These are phyloP conservation scores for Phytopythium sindhum DNA, from an alignment of 352 stramenopile species.

Conservation along the genomic window DNA sequence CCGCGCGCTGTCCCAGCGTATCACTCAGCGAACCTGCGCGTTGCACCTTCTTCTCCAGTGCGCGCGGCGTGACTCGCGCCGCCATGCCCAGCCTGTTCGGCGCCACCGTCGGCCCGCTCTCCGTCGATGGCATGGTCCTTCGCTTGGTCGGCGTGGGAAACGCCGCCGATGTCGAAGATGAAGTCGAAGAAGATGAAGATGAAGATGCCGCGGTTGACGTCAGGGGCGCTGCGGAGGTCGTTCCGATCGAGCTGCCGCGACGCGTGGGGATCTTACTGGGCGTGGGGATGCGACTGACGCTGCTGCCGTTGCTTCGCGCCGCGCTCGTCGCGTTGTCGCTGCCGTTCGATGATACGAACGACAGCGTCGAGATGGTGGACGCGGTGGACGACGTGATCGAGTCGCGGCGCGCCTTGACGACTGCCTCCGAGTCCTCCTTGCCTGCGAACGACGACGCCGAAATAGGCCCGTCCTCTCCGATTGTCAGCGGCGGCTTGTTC, in stretches of 20 bases:
- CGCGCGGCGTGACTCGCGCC: conserved; percentile 28
- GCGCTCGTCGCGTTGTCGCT: conserved; percentile 6
- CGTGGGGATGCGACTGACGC: conserved; percentile 12
- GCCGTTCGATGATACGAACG: conserved; percentile 14
- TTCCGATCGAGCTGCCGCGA: conserved; percentile 8
- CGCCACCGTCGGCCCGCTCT: conserved; percentile 12
- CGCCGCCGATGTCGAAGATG: neutral
- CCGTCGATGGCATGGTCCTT: conserved; percentile 12
- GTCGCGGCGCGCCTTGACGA: conserved; percentile 28
- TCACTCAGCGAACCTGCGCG: conserved; percentile 21
- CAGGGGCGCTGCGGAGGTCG: neutral
- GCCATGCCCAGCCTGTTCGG: conserved; percentile 40
- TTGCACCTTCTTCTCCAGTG: conserved; percentile 35
- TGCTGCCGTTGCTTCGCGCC: neutral
- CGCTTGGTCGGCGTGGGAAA: conserved; percentile 22
- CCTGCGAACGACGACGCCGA: neutral
- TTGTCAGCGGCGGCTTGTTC: conserved; percentile 2
- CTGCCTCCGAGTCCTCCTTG: conserved; percentile 10
- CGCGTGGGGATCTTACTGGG: conserved; percentile 13
- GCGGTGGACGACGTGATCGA: conserved; percentile 25
- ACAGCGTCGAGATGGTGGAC: conserved; percentile 19
- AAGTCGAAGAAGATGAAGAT: neutral
- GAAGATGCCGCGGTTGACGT: neutral
- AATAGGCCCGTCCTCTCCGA: neutral
- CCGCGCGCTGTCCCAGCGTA: conserved; percentile 1